phyloP scores from a whole-genome alignment of 2,329 filamentous ascomycete genomes.

The Penicillium sp. region DNA sequence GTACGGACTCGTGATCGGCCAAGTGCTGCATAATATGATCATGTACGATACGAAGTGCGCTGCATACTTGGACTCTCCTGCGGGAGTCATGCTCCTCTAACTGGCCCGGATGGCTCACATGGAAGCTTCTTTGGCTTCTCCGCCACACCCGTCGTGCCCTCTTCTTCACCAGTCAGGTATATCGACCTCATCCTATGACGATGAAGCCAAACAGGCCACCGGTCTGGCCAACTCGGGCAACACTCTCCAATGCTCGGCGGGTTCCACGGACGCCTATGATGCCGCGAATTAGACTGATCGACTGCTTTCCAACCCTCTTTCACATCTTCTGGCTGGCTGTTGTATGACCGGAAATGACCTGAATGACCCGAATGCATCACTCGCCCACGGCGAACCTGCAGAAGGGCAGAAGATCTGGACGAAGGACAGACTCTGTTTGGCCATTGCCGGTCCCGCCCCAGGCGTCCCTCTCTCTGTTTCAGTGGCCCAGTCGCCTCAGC shows the following conservation, averaged over 20 bases:
- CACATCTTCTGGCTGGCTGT: not conserved
- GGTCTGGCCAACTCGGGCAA: not conserved
- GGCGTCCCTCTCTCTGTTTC: not conserved
- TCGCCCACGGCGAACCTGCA: conserved; percentile 6
- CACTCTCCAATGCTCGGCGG: not conserved
- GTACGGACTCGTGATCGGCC: not conserved
- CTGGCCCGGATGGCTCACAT: conserved; percentile 1
- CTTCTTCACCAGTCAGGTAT: not conserved
- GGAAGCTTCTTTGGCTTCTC: conserved; percentile 6
- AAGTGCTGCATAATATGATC: too few species aligned
- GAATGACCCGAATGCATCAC: conserved; percentile 16
- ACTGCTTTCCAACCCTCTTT: not conserved
- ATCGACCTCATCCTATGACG: not conserved
- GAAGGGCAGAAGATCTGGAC: conserved; percentile 13
- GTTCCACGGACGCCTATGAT: conserved; percentile 12
- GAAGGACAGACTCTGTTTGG: not conserved
- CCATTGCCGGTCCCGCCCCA: conserved; percentile 8
- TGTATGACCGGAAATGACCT: conserved; percentile 1
- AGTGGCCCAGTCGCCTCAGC: not conserved
- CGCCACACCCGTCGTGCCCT: conserved; percentile 5
- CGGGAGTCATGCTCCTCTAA: not conserved
- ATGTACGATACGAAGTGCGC: too few species aligned
- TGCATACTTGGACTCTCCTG: not conserved
- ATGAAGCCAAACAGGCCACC: not conserved
- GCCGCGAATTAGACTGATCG: not conserved